Conservation (phyloP, 257 asterid species). For the Solanum paucissectum region DNA sequence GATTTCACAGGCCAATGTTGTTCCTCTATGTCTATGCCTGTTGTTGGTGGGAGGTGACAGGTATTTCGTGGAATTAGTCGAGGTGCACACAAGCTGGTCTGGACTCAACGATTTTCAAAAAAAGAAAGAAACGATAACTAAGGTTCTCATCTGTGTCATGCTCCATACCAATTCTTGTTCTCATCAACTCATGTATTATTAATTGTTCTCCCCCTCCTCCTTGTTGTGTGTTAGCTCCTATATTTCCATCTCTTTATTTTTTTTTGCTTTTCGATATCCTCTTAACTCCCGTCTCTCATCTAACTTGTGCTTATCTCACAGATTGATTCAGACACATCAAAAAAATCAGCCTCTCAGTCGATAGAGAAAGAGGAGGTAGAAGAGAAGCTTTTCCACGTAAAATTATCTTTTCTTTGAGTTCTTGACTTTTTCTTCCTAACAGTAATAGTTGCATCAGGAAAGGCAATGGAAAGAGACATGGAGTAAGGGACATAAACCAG, state of each 20-base stretch:
- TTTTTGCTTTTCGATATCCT: neutral
- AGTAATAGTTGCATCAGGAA: neutral
- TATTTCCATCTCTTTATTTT: neutral
- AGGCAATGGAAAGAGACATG: neutral
- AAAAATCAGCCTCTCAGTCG: neutral
- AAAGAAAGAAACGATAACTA: too few species aligned
- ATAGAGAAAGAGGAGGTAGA: neutral
- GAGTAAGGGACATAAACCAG: neutral
- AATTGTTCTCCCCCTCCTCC: neutral
- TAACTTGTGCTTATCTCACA: neutral
- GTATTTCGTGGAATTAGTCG: too few species aligned
- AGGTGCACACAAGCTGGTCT: too few species aligned
- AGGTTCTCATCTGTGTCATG: neutral
- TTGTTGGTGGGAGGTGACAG: too few species aligned
- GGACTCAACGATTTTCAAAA: too few species aligned
- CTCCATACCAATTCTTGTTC: neutral
- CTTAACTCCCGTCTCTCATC: neutral
- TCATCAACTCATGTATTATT: neutral
- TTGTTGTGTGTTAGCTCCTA: neutral
- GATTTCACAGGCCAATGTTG: neutral
- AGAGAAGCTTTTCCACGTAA: neutral
- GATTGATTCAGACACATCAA: neutral
- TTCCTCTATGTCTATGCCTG: neutral
- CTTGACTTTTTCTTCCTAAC: neutral
- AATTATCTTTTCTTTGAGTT: neutral